Evolutionary conservation across 2,329 filamentous ascomycete genomes (phyloP).

Genomic region (Clonostachys rosea): DNA sequence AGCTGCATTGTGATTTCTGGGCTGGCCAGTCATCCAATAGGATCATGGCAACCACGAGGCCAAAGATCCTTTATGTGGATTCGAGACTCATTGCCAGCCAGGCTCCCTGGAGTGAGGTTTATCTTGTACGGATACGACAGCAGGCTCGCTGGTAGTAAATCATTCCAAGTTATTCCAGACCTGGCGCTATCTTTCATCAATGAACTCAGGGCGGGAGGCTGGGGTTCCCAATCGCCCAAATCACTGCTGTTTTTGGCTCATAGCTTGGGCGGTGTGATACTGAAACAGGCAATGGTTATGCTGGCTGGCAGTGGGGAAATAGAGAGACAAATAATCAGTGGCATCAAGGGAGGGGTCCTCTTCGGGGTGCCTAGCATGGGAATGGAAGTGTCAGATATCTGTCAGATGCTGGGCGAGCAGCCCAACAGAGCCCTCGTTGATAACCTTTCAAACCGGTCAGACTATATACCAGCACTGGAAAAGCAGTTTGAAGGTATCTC

Average conservation of each 20-base stretch:
- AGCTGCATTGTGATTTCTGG: constrained; percentile 1
- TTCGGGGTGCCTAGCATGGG: not conserved
- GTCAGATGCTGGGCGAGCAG: not conserved
- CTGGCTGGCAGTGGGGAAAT: not conserved
- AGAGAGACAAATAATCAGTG: not conserved
- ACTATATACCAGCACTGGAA: too few relatives aligned
- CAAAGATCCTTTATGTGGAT: not conserved
- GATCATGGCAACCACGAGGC: not conserved
- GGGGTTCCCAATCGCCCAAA: not conserved
- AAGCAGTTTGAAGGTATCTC: too few relatives aligned
- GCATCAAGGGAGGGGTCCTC: not conserved
- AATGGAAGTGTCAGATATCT: not conserved
- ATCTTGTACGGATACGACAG: not conserved
- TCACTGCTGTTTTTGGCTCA: not conserved
- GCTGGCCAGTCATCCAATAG: not conserved
- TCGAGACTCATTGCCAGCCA: not conserved
- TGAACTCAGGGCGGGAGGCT: not conserved
- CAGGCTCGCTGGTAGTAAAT: not conserved
- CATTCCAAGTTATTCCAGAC: not conserved
- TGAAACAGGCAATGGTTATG: not conserved
- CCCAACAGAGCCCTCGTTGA: not conserved
- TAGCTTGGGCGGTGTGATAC: not conserved
- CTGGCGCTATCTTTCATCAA: not conserved
- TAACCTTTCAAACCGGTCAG: not conserved
- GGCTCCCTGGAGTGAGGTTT: not conserved